A percentile compares a stretch with the other conserved stretches of the same genome.
These are phyloP conservation scores for Fibroporia radiculosa DNA, from an alignment of 768 basidiomycete species.

Conservation along the genomic window DNA sequence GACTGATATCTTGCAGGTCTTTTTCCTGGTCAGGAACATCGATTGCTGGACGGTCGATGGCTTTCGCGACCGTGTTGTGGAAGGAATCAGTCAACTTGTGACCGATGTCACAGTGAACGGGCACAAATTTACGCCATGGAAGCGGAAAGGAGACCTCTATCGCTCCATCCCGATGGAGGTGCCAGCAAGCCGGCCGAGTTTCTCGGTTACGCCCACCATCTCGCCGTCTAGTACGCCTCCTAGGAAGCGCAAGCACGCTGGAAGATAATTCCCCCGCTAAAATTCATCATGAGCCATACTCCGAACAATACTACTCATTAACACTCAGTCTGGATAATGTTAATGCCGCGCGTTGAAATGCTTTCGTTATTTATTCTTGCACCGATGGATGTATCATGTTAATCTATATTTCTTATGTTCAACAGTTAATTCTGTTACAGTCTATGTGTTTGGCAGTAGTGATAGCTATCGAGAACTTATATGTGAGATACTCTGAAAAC, in stretches of 20 bases:
- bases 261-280: conserved; percentile 5
- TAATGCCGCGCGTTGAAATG: no score
- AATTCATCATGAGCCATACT: not conserved
- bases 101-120: conserved; percentile 26
- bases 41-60: conserved; percentile 41
- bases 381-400: no score
- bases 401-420: no score
- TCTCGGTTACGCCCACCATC: not conserved
- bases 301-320: conserved; percentile 24
- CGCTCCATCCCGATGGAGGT: not conserved
- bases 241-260: conserved; percentile 9
- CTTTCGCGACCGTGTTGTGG: conserved; percentile 33
- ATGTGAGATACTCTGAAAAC: no score
- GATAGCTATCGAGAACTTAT: no score
- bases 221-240: no score
- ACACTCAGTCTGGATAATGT: no score
- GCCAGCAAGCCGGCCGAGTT: not conserved
- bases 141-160: conserved; percentile 27
- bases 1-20: conserved; percentile 39
- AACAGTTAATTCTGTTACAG: no score
- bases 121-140: conserved; percentile 39
- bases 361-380: no score
- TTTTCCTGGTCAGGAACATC: conserved; percentile 44
- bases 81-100: conserved; percentile 30
- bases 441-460: no score